These are phyloP conservation scores for Mycena amicta DNA, from an alignment of 768 basidiomycete genomes.

Conservation along the genomic window DNA sequence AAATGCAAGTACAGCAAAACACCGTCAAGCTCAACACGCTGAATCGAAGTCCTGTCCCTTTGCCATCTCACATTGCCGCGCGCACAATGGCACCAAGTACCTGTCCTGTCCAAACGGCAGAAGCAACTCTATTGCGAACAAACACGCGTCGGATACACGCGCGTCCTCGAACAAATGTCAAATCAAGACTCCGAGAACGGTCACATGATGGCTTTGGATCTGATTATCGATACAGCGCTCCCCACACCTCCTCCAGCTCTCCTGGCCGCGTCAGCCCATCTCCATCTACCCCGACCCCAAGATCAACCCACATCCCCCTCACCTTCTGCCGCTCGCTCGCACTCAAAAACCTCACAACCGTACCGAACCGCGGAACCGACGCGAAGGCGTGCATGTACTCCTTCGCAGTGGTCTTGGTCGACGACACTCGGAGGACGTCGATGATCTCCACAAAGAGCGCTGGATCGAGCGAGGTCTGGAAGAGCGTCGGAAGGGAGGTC, in stretches of 20 bases:
- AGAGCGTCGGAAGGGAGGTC: conserved; percentile 57
- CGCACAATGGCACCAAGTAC: no score
- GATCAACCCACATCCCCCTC: conserved; percentile 45
- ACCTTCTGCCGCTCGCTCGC: conserved; percentile 52
- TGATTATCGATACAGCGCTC: conserved; percentile 12
- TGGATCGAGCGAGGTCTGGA: conserved; percentile 73
- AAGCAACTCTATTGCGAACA: no score
- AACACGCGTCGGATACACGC: no score
- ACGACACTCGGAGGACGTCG: conserved; percentile 28
- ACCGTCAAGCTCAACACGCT: no score
- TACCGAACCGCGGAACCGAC: conserved; percentile 62
- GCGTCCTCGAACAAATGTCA: no score
- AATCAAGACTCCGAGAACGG: no score
- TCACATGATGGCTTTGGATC: background rate
- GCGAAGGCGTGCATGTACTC: conserved; percentile 56
- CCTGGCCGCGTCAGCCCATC: conserved; percentile 1
- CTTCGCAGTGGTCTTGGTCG: conserved; percentile 19
- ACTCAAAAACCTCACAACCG: conserved; percentile 65
- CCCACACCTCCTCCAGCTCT: conserved; percentile 16
- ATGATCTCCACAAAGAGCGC: conserved; percentile 60
- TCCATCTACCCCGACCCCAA: conserved; percentile 31
- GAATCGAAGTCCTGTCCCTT: no score
- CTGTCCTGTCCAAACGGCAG: no score
- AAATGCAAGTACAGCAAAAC: no score
- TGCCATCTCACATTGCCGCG: no score